These are phyloP conservation scores for Grosmannia serpens DNA, from an alignment of 2,329 filamentous ascomycete species.

Conservation along the genomic window DNA sequence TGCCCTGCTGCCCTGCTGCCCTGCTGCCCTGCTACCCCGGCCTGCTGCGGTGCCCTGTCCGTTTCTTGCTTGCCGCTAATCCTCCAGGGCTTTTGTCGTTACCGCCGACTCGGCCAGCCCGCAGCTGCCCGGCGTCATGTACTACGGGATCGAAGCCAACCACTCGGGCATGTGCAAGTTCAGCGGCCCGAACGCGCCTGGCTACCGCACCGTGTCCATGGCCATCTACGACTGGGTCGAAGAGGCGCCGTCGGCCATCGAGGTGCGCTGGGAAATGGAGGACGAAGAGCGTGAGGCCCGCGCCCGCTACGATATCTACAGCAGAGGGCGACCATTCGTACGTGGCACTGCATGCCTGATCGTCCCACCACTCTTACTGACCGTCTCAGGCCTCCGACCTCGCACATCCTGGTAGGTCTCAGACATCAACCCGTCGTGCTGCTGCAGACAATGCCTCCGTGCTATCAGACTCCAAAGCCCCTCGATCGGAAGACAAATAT, in stretches of 20 bases:
- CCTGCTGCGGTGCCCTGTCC: too few relatives aligned
- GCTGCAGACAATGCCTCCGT: neutral
- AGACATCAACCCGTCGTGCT: neutral
- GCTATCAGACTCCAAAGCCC: neutral
- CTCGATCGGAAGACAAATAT: too few relatives aligned
- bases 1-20: neutral
- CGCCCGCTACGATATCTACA: slow-evolving; percentile 31
- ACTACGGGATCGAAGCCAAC: slow-evolving; percentile 64
- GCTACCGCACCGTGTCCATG: slow-evolving; percentile 43
- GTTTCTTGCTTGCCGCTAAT: neutral
- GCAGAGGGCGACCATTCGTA: slow-evolving; percentile 32
- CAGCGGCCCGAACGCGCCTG: slow-evolving; percentile 49
- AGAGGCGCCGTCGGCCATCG: slow-evolving; percentile 42
- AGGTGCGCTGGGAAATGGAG: slow-evolving; percentile 49
- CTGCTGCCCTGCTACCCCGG: too few relatives aligned
- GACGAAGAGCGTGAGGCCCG: slow-evolving; percentile 37
- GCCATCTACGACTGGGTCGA: slow-evolving; percentile 39
- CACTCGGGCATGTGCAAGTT: slow-evolving; percentile 67
- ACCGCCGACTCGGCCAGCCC: slow-evolving; percentile 60
- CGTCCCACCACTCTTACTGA: neutral
- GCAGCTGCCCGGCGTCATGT: slow-evolving; percentile 55
- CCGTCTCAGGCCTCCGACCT: neutral
- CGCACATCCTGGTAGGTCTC: neutral
- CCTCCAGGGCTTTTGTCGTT: slow-evolving; percentile 46
- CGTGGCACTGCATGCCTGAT: slow-evolving; percentile 5